phyloP scores from a whole-genome alignment of 179 eudicot species.

The Spergularia azorica region DNA sequence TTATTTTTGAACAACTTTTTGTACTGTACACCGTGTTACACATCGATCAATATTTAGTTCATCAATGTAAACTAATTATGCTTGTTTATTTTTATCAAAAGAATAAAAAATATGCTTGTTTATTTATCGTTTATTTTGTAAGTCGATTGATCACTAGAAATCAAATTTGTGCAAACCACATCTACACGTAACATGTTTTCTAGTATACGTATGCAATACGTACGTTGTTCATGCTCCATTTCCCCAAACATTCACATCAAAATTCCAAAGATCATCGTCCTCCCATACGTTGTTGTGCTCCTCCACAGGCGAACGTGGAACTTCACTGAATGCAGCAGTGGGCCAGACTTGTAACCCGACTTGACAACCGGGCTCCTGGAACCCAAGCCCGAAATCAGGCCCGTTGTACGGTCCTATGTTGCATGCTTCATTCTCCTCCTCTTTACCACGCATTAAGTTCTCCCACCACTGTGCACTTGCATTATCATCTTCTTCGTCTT shows the following conservation, averaged over 20 bases:
- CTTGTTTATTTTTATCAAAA: too few relatives aligned
- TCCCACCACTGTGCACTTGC: conserved; percentile 10
- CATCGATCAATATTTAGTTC: too few relatives aligned
- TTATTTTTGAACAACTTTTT: too few relatives aligned
- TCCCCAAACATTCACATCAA: not conserved
- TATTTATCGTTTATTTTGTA: too few relatives aligned
- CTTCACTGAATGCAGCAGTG: not conserved
- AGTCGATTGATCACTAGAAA: too few relatives aligned
- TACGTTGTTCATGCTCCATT: too few relatives aligned
- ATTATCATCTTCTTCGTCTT: not conserved
- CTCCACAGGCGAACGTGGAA: not conserved
- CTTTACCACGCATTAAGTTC: not conserved
- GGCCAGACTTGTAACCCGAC: not conserved
- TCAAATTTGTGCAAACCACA: too few relatives aligned
- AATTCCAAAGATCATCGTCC: not conserved
- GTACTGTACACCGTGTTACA: too few relatives aligned
- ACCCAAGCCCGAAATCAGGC: not conserved
- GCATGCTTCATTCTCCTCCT: not conserved
- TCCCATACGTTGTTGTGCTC: not conserved
- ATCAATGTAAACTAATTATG: too few relatives aligned
- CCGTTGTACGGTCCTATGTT: not conserved
- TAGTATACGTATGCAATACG: too few relatives aligned
- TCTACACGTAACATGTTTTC: too few relatives aligned
- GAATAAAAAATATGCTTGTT: too few relatives aligned
- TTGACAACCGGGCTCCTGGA: not conserved